Percentiles rank a stretch among this genome's conserved stretches.
These are phyloP conservation scores for Tylopilus rubrobrunneus DNA, from an alignment of 768 basidiomycete species.

Conservation along the genomic window DNA sequence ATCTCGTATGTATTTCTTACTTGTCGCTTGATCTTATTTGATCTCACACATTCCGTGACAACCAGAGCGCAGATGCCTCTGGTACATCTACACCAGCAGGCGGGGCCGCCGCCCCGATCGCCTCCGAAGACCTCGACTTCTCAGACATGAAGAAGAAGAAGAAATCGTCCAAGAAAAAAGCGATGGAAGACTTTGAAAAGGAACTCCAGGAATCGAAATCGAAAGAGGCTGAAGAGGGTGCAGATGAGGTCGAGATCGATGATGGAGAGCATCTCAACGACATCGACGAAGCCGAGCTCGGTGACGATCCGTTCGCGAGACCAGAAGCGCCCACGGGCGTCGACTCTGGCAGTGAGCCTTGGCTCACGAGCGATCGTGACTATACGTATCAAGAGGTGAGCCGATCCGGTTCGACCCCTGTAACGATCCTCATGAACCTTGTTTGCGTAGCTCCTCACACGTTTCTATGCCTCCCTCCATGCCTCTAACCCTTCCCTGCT, in stretches of 20 bases:
- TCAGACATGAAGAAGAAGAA: slow-evolving; percentile 98
- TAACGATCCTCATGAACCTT: not conserved
- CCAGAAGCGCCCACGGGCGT: slow-evolving; percentile 54
- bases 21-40: not conserved
- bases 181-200: slow-evolving; percentile 93
- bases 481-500: slow-evolving; percentile 91
- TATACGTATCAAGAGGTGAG: slow-evolving; percentile 92
- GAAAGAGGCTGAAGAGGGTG: slow-evolving; percentile 60
- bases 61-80: slow-evolving; percentile 59
- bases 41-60: not conserved
- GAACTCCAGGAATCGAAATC: slow-evolving; percentile 73
- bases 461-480: slow-evolving; percentile 89
- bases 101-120: slow-evolving; percentile 36
- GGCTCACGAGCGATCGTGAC: slow-evolving; percentile 91
- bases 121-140: slow-evolving; percentile 83
- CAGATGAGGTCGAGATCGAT: slow-evolving; percentile 50
- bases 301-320: slow-evolving; percentile 80
- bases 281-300: slow-evolving; percentile 79
- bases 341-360: slow-evolving; percentile 78
- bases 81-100: slow-evolving; percentile 58
- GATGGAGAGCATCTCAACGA: slow-evolving; percentile 64
- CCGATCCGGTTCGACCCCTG: not conserved
- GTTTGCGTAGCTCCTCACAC: slow-evolving; percentile 69
- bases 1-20: slow-evolving; percentile 50
- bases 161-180: slow-evolving; percentile 85